These are phyloP conservation scores for Diaporthe caulivora DNA, from an alignment of 2,329 filamentous ascomycete species.

Conservation along the genomic window DNA sequence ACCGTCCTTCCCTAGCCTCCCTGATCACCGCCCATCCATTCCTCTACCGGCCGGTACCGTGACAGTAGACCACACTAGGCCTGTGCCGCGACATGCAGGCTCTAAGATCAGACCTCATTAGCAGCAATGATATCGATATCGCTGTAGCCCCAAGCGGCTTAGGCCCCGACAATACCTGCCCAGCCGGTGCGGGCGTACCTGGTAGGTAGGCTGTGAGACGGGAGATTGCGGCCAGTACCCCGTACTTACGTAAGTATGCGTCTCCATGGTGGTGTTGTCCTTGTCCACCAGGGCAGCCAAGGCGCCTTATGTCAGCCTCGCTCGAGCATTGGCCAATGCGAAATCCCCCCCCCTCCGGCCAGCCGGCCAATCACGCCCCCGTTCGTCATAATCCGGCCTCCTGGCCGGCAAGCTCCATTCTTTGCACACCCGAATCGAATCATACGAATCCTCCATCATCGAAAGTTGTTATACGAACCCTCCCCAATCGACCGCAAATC, in stretches of 20 bases:
- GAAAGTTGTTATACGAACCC: slow-evolving; percentile 26
- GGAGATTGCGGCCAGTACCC: slow-evolving; percentile 17
- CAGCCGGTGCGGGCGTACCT: not conserved
- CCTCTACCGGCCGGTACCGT: not conserved
- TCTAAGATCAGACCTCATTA: slow-evolving; percentile 20
- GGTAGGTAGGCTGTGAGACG: not conserved
- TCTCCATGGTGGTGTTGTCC: no score
- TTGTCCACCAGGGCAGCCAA: no score
- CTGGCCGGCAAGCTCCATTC: slow-evolving; percentile 28
- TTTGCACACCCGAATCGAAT: slow-evolving; percentile 27
- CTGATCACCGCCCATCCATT: not conserved
- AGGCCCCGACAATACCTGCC: not conserved
- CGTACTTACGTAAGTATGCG: no score
- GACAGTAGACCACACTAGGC: not conserved
- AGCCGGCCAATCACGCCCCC: slow-evolving; percentile 33
- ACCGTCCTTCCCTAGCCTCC: no score
- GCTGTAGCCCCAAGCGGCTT: slow-evolving; percentile 5
- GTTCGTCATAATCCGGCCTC: slow-evolving; percentile 33
- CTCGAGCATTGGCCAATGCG: slow-evolving; percentile 34
- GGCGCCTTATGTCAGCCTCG: slow-evolving; percentile 27
- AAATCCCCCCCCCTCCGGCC: not conserved
- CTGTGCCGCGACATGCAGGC: slow-evolving; percentile 14
- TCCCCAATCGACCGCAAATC: slow-evolving; percentile 35
- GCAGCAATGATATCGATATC: slow-evolving; percentile 11
- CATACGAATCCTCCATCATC: slow-evolving; percentile 35